Evolutionary conservation across 129 eudicot genomes (phyloP).

Genomic region (Saposhnikovia divaricata): DNA sequence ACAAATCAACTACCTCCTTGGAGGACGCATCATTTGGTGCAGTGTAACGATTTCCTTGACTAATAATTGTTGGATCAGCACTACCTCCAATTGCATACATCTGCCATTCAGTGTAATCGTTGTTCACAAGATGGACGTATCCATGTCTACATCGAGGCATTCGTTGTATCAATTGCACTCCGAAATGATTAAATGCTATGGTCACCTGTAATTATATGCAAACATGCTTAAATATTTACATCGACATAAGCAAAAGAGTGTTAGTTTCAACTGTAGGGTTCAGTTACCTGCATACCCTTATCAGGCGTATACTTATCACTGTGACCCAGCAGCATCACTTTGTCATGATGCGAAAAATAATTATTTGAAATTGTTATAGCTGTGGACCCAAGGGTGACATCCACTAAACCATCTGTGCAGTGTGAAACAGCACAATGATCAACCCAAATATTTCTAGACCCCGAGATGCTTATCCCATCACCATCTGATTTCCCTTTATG

Average conservation of each 20-base stretch:
- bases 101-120: slow-evolving; percentile 25
- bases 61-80: slow-evolving; percentile 11
- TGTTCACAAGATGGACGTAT: slow-evolving; percentile 29
- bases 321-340: slow-evolving; percentile 21
- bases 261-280: background rate
- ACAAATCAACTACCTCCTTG: background rate
- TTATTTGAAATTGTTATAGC: slow-evolving; percentile 31
- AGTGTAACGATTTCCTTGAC: slow-evolving; percentile 8
- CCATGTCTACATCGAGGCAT: slow-evolving; percentile 27
- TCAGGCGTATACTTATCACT: background rate
- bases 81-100: slow-evolving; percentile 42
- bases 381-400: slow-evolving; percentile 25
- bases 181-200: slow-evolving; percentile 11
- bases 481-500: slow-evolving; percentile 25
- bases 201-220: background rate
- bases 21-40: background rate
- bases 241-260: background rate
- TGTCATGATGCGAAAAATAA: slow-evolving; percentile 28
- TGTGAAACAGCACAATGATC: slow-evolving; percentile 28
- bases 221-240: background rate
- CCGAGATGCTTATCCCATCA: slow-evolving; percentile 24
- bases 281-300: slow-evolving; percentile 8
- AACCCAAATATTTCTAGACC: slow-evolving; percentile 29
- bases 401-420: slow-evolving; percentile 34
- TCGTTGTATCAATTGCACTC: background rate